These are phyloP conservation scores for Suillus hirtellus DNA, from an alignment of 768 basidiomycete genomes.

Conservation along the genomic window DNA sequence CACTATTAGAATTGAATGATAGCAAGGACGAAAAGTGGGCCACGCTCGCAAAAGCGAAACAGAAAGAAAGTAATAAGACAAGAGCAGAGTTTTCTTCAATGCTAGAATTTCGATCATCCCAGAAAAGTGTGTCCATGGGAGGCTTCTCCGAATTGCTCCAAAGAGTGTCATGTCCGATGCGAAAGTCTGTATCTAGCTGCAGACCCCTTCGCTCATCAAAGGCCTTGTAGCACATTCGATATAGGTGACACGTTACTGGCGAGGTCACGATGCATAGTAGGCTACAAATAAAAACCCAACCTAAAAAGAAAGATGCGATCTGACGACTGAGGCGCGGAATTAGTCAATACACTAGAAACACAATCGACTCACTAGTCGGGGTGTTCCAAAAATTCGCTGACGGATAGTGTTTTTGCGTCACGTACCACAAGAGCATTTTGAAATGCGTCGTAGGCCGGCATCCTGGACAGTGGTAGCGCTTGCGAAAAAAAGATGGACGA, in stretches of 20 bases:
- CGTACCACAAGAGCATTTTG: constrained; percentile 10
- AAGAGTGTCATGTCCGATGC: neutral
- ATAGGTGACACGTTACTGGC: neutral
- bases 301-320: constrained; percentile 40
- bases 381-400: constrained; percentile 30
- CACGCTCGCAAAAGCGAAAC: constrained; percentile 32
- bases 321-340: constrained; percentile 29
- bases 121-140: neutral
- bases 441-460: constrained; percentile 2
- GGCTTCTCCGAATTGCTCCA: neutral
- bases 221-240: constrained; percentile 2
- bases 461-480: neutral
- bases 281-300: constrained; percentile 41
- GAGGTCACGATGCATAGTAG: constrained; percentile 28
- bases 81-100: constrained; percentile 14
- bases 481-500: constrained; percentile 13
- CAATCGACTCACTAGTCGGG: constrained; percentile 34
- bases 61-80: constrained; percentile 28
- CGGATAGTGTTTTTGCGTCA: constrained; percentile 12
- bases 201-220: neutral
- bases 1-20: constrained; percentile 23
- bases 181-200: neutral
- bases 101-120: neutral
- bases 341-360: neutral
- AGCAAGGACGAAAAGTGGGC: constrained; percentile 34